phyloP scores from a whole-genome alignment of 805 yeast species.

The Ascoidea tarda region DNA sequence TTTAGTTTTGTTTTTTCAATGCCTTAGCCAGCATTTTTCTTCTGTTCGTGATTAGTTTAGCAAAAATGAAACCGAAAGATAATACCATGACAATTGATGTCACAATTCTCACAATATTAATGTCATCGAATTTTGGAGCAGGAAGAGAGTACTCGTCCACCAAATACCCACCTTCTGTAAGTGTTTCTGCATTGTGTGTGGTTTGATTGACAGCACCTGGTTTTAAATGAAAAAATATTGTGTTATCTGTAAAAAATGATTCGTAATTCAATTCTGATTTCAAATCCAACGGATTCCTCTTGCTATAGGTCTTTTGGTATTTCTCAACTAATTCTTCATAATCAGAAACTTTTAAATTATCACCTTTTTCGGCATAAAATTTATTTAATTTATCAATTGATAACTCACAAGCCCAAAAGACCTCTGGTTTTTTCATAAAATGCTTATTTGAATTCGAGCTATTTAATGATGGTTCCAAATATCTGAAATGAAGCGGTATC shows the following conservation, averaged over 20 bases:
- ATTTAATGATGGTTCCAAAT: background rate
- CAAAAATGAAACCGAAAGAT: no score
- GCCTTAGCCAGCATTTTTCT: no score
- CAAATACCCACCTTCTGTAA: no score
- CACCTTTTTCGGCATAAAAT: background rate
- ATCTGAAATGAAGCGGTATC: background rate
- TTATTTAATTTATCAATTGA: background rate
- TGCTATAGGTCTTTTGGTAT: slow-evolving; percentile 3
- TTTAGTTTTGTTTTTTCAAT: no score
- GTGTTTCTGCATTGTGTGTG: no score
- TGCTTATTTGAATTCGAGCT: no score
- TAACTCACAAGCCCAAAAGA: slow-evolving; percentile 11
- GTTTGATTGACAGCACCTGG: background rate
- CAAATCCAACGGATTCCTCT: slow-evolving; percentile 8
- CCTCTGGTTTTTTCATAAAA: slow-evolving; percentile 6
- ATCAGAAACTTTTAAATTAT: background rate
- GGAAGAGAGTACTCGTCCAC: no score
- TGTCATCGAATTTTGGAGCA: no score
- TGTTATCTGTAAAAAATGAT: slow-evolving; percentile 9
- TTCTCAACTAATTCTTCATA: slow-evolving; percentile 1
- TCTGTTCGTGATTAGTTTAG: no score
- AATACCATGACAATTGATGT: no score
- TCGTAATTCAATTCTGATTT: slow-evolving; percentile 7
- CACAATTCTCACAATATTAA: no score
- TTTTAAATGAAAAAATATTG: slow-evolving; percentile 8